Base-by-base conservation (phyloP, 345 rosid species). In the Linum usitatissimum region DNA sequence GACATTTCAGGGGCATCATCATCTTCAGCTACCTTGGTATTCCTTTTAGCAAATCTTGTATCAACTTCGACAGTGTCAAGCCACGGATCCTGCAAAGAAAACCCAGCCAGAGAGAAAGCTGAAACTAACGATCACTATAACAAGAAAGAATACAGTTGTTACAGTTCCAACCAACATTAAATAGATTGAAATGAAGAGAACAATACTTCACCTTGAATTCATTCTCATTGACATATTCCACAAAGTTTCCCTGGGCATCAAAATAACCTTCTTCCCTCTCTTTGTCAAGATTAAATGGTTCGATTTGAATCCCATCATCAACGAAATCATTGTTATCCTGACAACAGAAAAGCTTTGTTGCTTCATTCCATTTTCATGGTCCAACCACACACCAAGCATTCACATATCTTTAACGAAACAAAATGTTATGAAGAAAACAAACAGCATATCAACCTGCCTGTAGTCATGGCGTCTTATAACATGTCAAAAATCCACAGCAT, bases 211-310 rank as follows among this genome's bases (percentile, higher is more conserved):
- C 99, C 96, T 86, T 86, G 71, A 77, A 65, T 73, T 93, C 92
- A 53, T 87, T 90, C 45, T 80, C 86, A 55, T 66, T 65, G 70
- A 84, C 84, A 77, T 93, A 93, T 69, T 93, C 96, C 45, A 93
- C 92, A 76, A 81, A 93, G 76, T 87, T 93, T 55, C 99, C 99
- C 9, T 81, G 73, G 0, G 70, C 87, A 75, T 93, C 99, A 78
- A 93, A 93, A 73, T 86, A 93, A 20, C 99, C 99, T 77, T 93
- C 97, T 78, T 93, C 95, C 68, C 95, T 86, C 81, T 93, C 99
- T 74, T 79, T 78, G 58, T 83, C 77, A 64, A 93, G 80, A 79
- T 91, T 93, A 73, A 93, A 93, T 63, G 99, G 96, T 66, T 93
- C 99, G 13, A 93, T 78, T 38, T 84, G 92, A 67, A 93, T 78